These are phyloP conservation scores for Calocera cornea DNA, from an alignment of 768 basidiomycete genomes.

Conservation along the genomic window DNA sequence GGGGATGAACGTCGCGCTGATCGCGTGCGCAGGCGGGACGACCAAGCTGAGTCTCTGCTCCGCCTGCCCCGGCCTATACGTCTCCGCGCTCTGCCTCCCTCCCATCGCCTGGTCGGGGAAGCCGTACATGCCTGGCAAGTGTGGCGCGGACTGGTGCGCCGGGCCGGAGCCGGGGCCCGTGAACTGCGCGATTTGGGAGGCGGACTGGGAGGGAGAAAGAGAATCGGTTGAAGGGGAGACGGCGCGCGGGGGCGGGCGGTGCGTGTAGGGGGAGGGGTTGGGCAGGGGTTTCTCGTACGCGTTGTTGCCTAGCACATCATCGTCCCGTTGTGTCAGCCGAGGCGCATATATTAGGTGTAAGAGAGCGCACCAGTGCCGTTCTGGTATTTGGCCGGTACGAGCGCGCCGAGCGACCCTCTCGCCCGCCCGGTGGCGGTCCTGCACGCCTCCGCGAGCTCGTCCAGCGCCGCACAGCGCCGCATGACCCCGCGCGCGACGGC, in stretches of 20 bases:
- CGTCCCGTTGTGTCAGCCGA: too few relatives aligned
- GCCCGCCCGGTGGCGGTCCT: not conserved
- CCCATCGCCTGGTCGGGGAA: not conserved
- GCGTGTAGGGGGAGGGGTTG: not conserved
- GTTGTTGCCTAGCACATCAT: not conserved
- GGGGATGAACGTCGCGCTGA: not conserved
- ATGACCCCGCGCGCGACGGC: conserved; percentile 50
- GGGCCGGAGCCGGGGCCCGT: not conserved
- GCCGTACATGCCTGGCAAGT: not conserved
- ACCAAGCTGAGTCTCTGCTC: not conserved
- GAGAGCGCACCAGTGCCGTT: not conserved
- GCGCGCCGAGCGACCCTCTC: not conserved
- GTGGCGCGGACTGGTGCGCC: not conserved
- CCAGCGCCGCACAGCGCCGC: conserved; percentile 47
- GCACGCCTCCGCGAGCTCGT: conserved; percentile 33
- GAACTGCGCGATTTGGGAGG: conserved; percentile 39
- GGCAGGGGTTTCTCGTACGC: not conserved
- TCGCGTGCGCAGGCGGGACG: not conserved
- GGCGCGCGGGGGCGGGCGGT: not conserved
- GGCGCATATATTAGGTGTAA: too few relatives aligned
- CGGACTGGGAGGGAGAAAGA: conserved; percentile 61
- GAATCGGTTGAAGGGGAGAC: conserved; percentile 24
- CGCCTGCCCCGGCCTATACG: not conserved
- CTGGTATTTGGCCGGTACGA: not conserved
- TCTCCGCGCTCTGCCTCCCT: not conserved